Conservation (phyloP, 768 basidiomycete genomes). For the Russula ochroleuca region DNA sequence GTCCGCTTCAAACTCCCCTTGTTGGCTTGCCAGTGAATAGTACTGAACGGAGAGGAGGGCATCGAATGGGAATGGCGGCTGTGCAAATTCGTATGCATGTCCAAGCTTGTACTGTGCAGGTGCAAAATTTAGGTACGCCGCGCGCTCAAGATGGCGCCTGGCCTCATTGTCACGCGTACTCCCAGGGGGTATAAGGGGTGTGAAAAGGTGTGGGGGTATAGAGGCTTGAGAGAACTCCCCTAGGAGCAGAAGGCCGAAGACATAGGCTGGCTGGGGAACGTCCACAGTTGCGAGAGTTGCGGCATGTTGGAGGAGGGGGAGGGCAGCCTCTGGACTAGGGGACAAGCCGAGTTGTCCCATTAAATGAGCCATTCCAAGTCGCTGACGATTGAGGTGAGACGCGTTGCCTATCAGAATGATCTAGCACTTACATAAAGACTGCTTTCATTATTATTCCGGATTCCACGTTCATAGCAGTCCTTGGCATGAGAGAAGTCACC, state of each 20-base stretch:
- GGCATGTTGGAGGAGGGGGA: constrained; percentile 72
- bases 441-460: constrained; percentile 66
- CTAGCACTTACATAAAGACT: constrained; percentile 59
- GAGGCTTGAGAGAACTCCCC: constrained; percentile 72
- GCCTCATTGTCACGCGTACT: constrained; percentile 55
- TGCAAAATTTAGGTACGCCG: constrained; percentile 79
- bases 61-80: constrained; percentile 81
- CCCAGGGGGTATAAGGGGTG: constrained; percentile 52
- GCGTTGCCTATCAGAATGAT: constrained; percentile 17
- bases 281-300: constrained; percentile 69
- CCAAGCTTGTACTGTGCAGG: constrained; percentile 93
- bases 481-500: constrained; percentile 67
- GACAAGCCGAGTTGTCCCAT: constrained; percentile 78
- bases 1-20: constrained; percentile 88
- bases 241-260: constrained; percentile 82
- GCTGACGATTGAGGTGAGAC: constrained; percentile 41
- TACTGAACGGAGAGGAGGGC: constrained; percentile 87
- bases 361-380: constrained; percentile 89
- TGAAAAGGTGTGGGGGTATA: constrained; percentile 48
- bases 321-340: constrained; percentile 49
- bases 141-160: constrained; percentile 70
- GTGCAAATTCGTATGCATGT: constrained; percentile 87
- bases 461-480: constrained; percentile 85
- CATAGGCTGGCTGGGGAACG: constrained; percentile 85
- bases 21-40: constrained; percentile 76